Conservation (phyloP, 192 early-diverging fungal species). For the Haplosporangium gracile region DNA sequence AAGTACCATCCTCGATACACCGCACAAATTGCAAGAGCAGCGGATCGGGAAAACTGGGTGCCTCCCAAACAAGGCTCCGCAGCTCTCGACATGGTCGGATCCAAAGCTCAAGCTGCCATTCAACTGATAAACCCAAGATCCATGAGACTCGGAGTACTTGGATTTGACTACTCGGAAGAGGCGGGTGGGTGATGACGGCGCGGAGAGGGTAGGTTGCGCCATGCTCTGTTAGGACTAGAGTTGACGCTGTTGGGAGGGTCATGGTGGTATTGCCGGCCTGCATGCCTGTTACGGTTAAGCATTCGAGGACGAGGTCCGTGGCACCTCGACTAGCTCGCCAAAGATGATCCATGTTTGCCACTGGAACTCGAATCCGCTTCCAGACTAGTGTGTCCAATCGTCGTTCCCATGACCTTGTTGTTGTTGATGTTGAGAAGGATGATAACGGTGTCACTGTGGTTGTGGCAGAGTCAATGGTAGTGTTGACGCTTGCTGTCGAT, state of each 20-base stretch:
- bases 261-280: background rate
- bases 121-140: constrained; percentile 11
- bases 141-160: constrained; percentile 23
- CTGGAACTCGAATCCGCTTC: constrained; percentile 3
- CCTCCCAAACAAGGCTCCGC: constrained; percentile 21
- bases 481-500: background rate
- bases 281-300: constrained; percentile 16
- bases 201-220: background rate
- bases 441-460: background rate
- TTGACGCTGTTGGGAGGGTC: background rate
- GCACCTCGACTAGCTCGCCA: constrained; percentile 13
- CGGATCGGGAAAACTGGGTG: constrained; percentile 18
- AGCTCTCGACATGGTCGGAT: constrained; percentile 20
- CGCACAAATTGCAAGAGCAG: background rate
- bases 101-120: constrained; percentile 20
- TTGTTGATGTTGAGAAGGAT: background rate
- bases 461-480: background rate
- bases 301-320: constrained; percentile 6
- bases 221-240: background rate
- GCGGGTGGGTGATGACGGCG: background rate
- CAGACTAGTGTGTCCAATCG: constrained; percentile 7
- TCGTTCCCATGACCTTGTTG: background rate
- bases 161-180: background rate
- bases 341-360: background rate
- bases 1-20: background rate